These are phyloP conservation scores for Lactarius sanguifluus DNA, from an alignment of 768 basidiomycete species.

Conservation along the genomic window DNA sequence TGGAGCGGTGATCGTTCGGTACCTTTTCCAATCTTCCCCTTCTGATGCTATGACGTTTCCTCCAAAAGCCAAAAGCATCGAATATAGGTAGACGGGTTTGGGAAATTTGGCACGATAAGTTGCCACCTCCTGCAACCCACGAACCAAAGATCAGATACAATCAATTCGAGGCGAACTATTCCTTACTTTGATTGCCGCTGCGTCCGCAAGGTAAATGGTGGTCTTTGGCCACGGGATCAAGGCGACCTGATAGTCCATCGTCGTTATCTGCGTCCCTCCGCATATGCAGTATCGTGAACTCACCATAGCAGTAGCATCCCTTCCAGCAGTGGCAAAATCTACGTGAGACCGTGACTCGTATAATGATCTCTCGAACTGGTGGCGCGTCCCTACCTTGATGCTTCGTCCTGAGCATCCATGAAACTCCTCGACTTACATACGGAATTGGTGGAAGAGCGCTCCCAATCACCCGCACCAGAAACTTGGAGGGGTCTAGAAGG, in stretches of 20 bases:
- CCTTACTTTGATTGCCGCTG: slow-evolving; percentile 24
- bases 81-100: slow-evolving; percentile 53
- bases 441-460: background rate
- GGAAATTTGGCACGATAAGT: slow-evolving; percentile 53
- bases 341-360: background rate
- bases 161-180: background rate
- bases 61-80: slow-evolving; percentile 51
- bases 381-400: slow-evolving; percentile 6
- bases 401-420: slow-evolving; percentile 3
- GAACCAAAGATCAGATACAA: background rate
- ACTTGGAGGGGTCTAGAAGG: background rate
- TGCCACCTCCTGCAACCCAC: slow-evolving; percentile 48
- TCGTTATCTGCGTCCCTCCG: too few relatives aligned
- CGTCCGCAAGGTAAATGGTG: slow-evolving; percentile 20
- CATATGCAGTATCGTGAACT: too few relatives aligned
- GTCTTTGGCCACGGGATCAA: slow-evolving; percentile 10
- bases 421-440: background rate
- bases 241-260: slow-evolving; percentile 1
- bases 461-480: background rate
- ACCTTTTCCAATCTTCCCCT: slow-evolving; percentile 64
- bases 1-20: slow-evolving; percentile 61
- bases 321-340: slow-evolving; percentile 21
- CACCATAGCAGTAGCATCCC: slow-evolving; percentile 13
- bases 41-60: slow-evolving; percentile 65
- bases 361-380: background rate